Conservation (phyloP, 2,329 filamentous ascomycete genomes). For the Exophiala sp. region DNA sequence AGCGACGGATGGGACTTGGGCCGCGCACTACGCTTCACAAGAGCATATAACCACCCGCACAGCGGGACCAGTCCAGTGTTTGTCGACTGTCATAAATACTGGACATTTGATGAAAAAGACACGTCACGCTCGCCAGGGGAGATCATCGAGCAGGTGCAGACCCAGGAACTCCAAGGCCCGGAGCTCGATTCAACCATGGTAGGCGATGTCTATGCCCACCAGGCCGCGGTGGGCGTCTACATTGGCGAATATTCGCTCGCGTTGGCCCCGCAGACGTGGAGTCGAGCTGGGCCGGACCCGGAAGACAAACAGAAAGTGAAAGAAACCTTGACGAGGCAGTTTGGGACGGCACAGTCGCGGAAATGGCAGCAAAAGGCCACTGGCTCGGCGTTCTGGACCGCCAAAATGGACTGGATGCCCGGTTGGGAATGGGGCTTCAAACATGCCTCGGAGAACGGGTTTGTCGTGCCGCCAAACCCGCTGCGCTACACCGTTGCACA, state of each 20-base stretch:
- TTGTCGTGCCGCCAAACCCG: constrained; percentile 39
- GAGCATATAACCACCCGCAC: constrained; percentile 36
- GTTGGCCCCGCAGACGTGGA: constrained; percentile 49
- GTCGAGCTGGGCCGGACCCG: constrained; percentile 39
- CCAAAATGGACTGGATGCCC: constrained; percentile 57
- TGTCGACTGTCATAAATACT: constrained; percentile 56
- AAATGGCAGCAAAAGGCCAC: constrained; percentile 47
- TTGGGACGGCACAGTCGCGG: constrained; percentile 43
- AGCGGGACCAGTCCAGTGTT: constrained; percentile 43
- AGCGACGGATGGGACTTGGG: constrained; percentile 53
- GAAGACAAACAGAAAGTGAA: constrained; percentile 4
- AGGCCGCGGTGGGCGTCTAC: constrained; percentile 47
- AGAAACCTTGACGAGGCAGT: constrained; percentile 35
- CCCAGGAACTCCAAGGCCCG: constrained; percentile 41
- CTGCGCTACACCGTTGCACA: constrained; percentile 37
- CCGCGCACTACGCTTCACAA: constrained; percentile 42
- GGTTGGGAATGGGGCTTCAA: constrained; percentile 57
- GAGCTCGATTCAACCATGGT: constrained; percentile 33
- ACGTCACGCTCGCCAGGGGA: constrained; percentile 48
- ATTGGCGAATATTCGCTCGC: constrained; percentile 57
- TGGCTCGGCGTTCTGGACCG: constrained; percentile 56
- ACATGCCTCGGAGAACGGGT: constrained; percentile 44
- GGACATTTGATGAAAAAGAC: constrained; percentile 51
- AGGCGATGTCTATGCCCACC: constrained; percentile 45
- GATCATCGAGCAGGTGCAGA: constrained; percentile 44